These are phyloP conservation scores for Luvunga scandens DNA, from an alignment of 345 rosid genomes.

Conservation along the genomic window DNA sequence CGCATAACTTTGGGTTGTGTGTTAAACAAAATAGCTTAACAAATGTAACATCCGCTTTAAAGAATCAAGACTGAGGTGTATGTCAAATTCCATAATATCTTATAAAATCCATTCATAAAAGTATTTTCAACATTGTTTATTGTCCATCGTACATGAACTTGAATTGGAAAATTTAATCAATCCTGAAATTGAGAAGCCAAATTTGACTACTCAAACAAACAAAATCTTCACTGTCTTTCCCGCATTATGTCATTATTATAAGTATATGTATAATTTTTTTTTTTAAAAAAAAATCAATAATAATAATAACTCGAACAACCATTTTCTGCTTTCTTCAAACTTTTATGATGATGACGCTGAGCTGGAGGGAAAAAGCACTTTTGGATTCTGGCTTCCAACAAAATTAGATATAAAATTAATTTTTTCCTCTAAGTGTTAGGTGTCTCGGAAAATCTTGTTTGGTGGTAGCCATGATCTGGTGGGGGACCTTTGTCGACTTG, in stretches of 20 bases:
- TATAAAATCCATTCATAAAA: not conserved
- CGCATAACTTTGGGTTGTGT: too few relatives aligned
- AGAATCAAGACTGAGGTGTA: too few relatives aligned
- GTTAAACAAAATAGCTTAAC: too few relatives aligned
- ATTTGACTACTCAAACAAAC: too few relatives aligned
- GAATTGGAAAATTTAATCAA: not conserved
- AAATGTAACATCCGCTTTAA: not conserved
- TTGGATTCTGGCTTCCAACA: not conserved
- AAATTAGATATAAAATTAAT: not conserved
- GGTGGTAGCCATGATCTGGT: conserved; percentile 24
- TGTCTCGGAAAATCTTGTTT: conserved; percentile 17
- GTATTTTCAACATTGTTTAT: not conserved
- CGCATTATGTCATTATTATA: not conserved
- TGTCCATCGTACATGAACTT: not conserved
- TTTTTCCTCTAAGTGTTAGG: not conserved
- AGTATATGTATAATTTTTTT: too few relatives aligned
- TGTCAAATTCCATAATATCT: too few relatives aligned
- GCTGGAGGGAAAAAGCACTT: not conserved
- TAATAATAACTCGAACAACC: not conserved
- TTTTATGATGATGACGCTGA: not conserved
- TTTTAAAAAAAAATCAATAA: too few relatives aligned
- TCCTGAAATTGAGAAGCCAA: not conserved
- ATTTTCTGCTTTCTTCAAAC: not conserved
- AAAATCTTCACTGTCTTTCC: not conserved
- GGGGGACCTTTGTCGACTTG: conserved; percentile 11